Base-by-base conservation (phyloP, 306 rosid genomes). In the Cyclanthera cordifolia region DNA sequence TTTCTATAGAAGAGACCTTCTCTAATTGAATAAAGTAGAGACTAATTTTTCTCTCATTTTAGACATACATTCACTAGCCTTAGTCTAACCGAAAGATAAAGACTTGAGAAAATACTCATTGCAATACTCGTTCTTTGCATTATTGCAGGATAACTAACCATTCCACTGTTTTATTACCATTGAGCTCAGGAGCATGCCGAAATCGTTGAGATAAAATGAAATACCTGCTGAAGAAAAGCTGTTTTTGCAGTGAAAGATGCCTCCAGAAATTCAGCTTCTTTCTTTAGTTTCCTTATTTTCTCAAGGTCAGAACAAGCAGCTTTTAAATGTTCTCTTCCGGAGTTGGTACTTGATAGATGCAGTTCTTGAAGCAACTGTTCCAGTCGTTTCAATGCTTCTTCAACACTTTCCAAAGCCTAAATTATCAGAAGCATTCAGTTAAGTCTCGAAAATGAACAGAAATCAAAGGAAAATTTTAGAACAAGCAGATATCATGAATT, bases 281-380 rank as follows among this genome's bases (percentile, higher is more conserved):
- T 90, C 80, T 83, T 85, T 27, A 90, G 99, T 79, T 85, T 94
- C 75, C 99, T 80, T 78, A 94, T 88, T 79, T 86, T 90, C 77
- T 94, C 96, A 78, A 94, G 92, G 87, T 94, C 97, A 24, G 99
- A 87, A 81, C 99, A 94, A 73, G 99, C 97, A 52, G 96, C 99
- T 85, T 94, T 82, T 73, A 94, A 74, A 78, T 94, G 91, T 86
- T 94, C 97, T 82, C 87, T 94, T 74, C 96, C 97, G 65, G 95
- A 80, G 78, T 79, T 80, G 20, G 95, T 76, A 75, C 84, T 90
- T 69, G 99, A 88, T 63, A 79, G 81, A 57, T 94, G 95, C 84
- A 90, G 81, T 82, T 88, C 91, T 80, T 88, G 96, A 78, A 94
- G 95, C 90, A 94, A 80, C 73, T 81, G 86, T 82, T 94, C 99